phyloP scores from a whole-genome alignment of 202 grass and related monocot species.

The Hordeum pubiflorum region DNA sequence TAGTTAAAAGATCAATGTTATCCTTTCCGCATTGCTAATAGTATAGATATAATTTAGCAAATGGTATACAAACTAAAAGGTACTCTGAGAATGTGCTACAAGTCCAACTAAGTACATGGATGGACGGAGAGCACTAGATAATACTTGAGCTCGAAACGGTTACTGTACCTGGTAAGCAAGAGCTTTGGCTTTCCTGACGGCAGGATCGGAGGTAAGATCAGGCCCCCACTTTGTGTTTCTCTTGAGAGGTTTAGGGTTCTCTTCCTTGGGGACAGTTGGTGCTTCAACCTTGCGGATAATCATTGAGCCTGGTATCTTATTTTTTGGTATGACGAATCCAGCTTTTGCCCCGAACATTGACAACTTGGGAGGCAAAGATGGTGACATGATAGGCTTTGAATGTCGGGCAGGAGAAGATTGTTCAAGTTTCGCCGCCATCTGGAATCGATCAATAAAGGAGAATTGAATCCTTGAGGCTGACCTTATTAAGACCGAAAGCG shows the following conservation, averaged over 20 bases:
- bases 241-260: slow-evolving; percentile 37
- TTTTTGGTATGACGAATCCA: slow-evolving; percentile 94
- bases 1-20: background rate
- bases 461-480: background rate
- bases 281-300: slow-evolving; percentile 52
- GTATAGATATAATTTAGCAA: background rate
- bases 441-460: background rate
- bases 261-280: slow-evolving; percentile 33
- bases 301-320: slow-evolving; percentile 79
- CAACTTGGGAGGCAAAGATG: slow-evolving; percentile 35
- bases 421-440: slow-evolving; percentile 63
- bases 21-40: background rate
- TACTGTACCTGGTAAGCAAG: slow-evolving; percentile 69
- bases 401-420: slow-evolving; percentile 27
- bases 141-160: background rate
- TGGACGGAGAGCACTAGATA: background rate
- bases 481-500: background rate
- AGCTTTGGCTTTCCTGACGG: slow-evolving; percentile 61
- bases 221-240: slow-evolving; percentile 78
- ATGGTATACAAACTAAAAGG: background rate
- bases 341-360: slow-evolving; percentile 74
- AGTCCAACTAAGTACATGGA: background rate
- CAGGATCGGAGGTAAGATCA: slow-evolving; percentile 47
- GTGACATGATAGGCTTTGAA: slow-evolving; percentile 10
- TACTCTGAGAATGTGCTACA: background rate